phyloP scores from a whole-genome alignment of 2,329 filamentous ascomycete species.

The Chaetothyriales sp. region DNA sequence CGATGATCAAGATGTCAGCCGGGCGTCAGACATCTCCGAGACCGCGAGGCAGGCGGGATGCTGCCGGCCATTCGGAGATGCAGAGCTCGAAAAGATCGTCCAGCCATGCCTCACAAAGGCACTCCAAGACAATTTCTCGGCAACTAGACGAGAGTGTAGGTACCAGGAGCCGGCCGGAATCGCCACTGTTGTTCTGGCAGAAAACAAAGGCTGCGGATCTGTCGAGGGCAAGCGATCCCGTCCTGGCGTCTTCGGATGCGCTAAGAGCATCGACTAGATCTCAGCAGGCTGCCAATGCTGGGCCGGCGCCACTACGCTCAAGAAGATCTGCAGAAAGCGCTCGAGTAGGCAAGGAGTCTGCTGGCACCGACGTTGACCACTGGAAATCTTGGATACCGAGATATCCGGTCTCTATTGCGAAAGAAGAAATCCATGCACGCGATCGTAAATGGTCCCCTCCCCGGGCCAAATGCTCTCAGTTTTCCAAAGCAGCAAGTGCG shows the following conservation, averaged over 20 bases:
- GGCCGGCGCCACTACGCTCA: not conserved
- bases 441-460: not conserved
- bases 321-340: not conserved
- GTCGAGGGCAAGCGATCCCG: not conserved
- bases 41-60: conserved; percentile 8
- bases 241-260: not conserved
- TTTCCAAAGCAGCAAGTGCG: not conserved
- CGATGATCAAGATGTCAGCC: conserved; percentile 7
- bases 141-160: conserved; percentile 11
- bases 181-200: not conserved
- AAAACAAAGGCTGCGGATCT: not conserved
- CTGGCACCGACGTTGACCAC: not conserved
- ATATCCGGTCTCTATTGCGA: not conserved
- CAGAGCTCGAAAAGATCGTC: conserved; percentile 10
- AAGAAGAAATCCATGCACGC: not conserved
- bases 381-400: not conserved
- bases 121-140: conserved; percentile 13
- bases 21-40: conserved; percentile 13
- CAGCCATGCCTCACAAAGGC: conserved; percentile 10
- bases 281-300: not conserved
- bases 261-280: not conserved
- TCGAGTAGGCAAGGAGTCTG: not conserved
- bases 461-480: not conserved
- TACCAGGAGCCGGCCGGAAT: conserved; percentile 2
- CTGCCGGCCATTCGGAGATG: conserved; percentile 7